phyloP scores from a whole-genome alignment of 768 basidiomycete species.

The Basidioascus undulatus region DNA sequence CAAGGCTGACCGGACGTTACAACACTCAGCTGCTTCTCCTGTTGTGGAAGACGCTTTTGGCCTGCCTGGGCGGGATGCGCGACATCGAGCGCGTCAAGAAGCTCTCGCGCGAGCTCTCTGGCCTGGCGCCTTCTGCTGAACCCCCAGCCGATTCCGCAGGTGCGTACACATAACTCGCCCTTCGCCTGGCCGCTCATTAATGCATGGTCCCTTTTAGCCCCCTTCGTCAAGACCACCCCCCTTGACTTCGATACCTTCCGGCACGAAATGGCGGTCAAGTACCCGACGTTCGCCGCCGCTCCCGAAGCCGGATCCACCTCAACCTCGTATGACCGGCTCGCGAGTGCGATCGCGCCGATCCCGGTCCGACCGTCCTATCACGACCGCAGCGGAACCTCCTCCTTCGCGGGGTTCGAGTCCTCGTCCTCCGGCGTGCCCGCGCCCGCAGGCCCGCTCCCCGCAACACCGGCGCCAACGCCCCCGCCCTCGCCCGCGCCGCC shows the following conservation, averaged over 20 bases:
- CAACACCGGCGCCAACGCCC: conserved; percentile 41
- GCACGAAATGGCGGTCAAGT: conserved; percentile 78
- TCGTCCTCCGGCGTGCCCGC: conserved; percentile 5
- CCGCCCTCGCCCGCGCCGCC: conserved; percentile 33
- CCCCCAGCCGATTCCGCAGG: conserved; percentile 19
- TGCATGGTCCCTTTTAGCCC: background rate
- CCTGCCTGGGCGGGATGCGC: conserved; percentile 77
- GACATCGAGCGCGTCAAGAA: conserved; percentile 64
- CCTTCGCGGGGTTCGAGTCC: background rate
- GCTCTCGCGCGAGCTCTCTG: conserved; percentile 60
- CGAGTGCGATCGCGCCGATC: conserved; percentile 77
- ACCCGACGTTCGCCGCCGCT: conserved; percentile 74
- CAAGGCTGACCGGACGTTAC: background rate
- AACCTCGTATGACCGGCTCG: conserved; percentile 29
- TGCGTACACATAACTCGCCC: conserved; percentile 11
- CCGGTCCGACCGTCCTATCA: conserved; percentile 43
- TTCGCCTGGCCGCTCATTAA: conserved; percentile 1
- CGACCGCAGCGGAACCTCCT: no score
- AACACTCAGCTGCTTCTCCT: conserved; percentile 60
- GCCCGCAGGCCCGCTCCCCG: conserved; percentile 22
- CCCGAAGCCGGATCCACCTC: conserved; percentile 19
- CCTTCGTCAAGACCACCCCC: conserved; percentile 63
- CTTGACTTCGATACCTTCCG: conserved; percentile 74
- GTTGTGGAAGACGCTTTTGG: conserved; percentile 77
- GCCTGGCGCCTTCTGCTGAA: conserved; percentile 33